A percentile compares a stretch with the other conserved stretches of the same genome.
Evolutionary conservation across 2,329 filamentous ascomycete genomes (phyloP).

Genomic region (Colletotrichum sp.): DNA sequence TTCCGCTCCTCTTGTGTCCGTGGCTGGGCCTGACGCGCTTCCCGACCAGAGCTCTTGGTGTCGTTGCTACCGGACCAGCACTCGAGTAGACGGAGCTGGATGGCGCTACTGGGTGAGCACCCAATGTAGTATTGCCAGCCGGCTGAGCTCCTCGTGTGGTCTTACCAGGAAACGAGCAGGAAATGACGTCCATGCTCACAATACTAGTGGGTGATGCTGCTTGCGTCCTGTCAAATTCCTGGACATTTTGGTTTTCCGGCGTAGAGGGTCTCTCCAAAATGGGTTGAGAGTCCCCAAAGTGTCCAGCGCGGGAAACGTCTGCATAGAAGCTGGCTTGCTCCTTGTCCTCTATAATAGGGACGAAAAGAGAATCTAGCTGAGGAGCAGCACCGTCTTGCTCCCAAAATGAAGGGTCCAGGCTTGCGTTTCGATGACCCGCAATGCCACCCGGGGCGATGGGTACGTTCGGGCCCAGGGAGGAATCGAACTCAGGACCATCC

Average conservation of each 20-base stretch:
- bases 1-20: slow-evolving; percentile 82
- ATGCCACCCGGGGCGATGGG: slow-evolving; percentile 80
- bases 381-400: slow-evolving; percentile 48
- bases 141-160: slow-evolving; percentile 40
- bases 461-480: slow-evolving; percentile 64
- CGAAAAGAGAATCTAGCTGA: slow-evolving; percentile 46
- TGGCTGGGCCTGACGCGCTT: slow-evolving; percentile 64
- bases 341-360: slow-evolving; percentile 27
- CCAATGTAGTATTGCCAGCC: slow-evolving; percentile 44
- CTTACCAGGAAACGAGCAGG: slow-evolving; percentile 68
- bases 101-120: slow-evolving; percentile 59
- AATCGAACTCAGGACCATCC: slow-evolving; percentile 74
- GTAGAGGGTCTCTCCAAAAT: slow-evolving; percentile 51
- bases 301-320: slow-evolving; percentile 50
- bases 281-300: slow-evolving; percentile 51
- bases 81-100: slow-evolving; percentile 52
- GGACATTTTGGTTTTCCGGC: slow-evolving; percentile 41
- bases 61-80: slow-evolving; percentile 59
- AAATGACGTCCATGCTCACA: slow-evolving; percentile 65
- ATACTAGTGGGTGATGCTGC: slow-evolving; percentile 61
- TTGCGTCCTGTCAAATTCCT: slow-evolving; percentile 37
- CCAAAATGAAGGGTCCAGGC: slow-evolving; percentile 61
- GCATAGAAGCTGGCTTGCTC: slow-evolving; percentile 47
- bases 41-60: slow-evolving; percentile 61
- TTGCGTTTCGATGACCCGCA: slow-evolving; percentile 63